These are phyloP conservation scores for Nicotiana tabacum DNA, from an alignment of 257 asterid species.

Conservation along the genomic window DNA sequence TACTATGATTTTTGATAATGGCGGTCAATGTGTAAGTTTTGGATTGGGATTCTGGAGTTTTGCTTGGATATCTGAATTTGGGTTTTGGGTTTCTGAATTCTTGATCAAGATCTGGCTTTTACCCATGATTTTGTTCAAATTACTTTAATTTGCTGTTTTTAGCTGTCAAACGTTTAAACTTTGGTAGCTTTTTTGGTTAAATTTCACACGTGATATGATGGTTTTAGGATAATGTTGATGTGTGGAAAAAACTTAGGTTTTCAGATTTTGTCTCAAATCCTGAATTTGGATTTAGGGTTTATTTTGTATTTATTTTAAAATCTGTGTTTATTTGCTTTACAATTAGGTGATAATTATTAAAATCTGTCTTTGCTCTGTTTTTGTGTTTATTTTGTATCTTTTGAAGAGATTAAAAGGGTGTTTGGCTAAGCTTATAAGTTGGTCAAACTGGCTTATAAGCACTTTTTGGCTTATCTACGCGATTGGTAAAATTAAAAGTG, in stretches of 20 bases:
- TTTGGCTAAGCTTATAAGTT: too few species aligned
- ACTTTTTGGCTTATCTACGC: too few species aligned
- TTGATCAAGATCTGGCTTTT: conserved; percentile 53
- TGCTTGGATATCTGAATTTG: too few species aligned
- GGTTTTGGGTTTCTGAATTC: conserved; percentile 16
- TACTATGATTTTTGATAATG: not conserved
- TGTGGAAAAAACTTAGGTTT: not conserved
- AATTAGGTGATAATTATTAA: not conserved
- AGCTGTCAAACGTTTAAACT: not conserved
- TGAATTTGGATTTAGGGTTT: not conserved
- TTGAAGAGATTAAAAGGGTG: not conserved
- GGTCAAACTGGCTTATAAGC: too few species aligned
- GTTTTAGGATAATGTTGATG: not conserved
- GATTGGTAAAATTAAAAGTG: too few species aligned
- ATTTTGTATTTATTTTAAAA: too few species aligned
- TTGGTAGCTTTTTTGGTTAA: not conserved
- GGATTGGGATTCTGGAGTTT: too few species aligned
- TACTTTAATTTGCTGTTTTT: not conserved
- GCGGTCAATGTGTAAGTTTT: not conserved
- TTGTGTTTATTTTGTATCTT: not conserved
- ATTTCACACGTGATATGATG: not conserved
- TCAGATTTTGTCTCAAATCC: not conserved
- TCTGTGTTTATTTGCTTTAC: not conserved
- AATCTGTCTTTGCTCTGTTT: not conserved
- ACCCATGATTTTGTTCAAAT: not conserved